Evolutionary conservation across 768 basidiomycete genomes (phyloP).

Genomic region (Lentinula edodes): DNA sequence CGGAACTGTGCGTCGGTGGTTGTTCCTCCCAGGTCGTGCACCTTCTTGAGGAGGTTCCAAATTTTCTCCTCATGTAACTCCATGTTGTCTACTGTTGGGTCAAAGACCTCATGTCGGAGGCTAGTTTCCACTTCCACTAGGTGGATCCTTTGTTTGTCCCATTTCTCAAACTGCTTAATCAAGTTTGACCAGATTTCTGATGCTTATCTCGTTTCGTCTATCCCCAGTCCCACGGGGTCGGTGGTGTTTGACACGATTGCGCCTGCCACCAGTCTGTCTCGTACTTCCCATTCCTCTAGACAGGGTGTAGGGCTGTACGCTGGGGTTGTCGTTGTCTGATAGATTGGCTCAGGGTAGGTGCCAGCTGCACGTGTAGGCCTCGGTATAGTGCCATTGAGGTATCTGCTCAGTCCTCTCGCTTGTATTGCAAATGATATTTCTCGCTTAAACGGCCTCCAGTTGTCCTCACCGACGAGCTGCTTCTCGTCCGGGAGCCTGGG

Average conservation of each 20-base stretch:
- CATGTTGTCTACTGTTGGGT: background rate
- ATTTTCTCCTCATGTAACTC: background rate
- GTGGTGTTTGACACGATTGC: background rate
- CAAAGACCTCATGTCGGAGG: background rate
- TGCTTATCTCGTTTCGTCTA: background rate
- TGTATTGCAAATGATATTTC: background rate
- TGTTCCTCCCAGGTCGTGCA: background rate
- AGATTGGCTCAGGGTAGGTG: background rate
- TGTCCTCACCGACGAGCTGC: background rate
- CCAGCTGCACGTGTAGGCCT: background rate
- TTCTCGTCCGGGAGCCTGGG: background rate
- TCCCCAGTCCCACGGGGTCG: background rate
- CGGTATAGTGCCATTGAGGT: background rate
- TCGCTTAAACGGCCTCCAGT: background rate
- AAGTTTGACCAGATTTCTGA: background rate
- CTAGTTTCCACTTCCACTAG: background rate
- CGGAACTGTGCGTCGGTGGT: background rate
- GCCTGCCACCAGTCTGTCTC: background rate
- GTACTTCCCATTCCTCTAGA: background rate
- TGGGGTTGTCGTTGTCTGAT: background rate
- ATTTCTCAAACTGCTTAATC: background rate
- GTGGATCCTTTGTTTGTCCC: background rate
- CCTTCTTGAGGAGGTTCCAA: background rate
- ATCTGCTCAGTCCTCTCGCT: background rate
- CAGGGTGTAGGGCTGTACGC: background rate